Evolutionary conservation across 148 eudicot species (phyloP).

Genomic region (Tetragonia tetragonoides): DNA sequence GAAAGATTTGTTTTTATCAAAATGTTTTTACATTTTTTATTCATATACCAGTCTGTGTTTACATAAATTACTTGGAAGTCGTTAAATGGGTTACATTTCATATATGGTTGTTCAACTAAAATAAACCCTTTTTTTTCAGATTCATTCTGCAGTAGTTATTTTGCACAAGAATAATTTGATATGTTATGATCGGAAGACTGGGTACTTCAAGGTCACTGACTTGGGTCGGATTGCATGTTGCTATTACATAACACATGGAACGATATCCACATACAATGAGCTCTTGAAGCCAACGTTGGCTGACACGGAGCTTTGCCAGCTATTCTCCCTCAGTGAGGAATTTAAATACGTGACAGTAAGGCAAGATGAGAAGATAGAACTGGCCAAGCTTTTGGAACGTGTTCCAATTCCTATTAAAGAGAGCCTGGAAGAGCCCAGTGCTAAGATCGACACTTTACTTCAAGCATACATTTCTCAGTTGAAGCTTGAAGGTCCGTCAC

Average conservation of each 20-base stretch:
- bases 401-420: slow-evolving; percentile 90
- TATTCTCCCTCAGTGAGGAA: slow-evolving; percentile 93
- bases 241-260: slow-evolving; percentile 81
- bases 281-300: slow-evolving; percentile 91
- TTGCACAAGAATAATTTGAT: slow-evolving; percentile 74
- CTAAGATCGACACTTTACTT: slow-evolving; percentile 83
- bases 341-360: slow-evolving; percentile 83
- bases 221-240: slow-evolving; percentile 89
- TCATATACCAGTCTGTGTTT: background rate
- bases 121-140: slow-evolving; percentile 35
- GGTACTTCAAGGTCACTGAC: slow-evolving; percentile 84
- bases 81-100: background rate
- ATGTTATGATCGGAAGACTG: slow-evolving; percentile 84
- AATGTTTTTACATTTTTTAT: no score
- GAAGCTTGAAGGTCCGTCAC: slow-evolving; percentile 84
- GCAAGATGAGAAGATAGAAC: slow-evolving; percentile 90
- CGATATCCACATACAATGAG: slow-evolving; percentile 82
- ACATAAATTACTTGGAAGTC: background rate
- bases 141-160: slow-evolving; percentile 75
- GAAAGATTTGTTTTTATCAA: no score
- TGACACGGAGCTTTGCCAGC: slow-evolving; percentile 86
- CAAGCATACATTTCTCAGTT: slow-evolving; percentile 83
- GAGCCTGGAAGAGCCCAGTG: slow-evolving; percentile 89
- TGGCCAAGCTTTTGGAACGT: slow-evolving; percentile 81
- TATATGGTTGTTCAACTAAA: background rate